These are phyloP conservation scores for Aspergillus fijiensis DNA, from an alignment of 2,329 filamentous ascomycete genomes.

Conservation along the genomic window DNA sequence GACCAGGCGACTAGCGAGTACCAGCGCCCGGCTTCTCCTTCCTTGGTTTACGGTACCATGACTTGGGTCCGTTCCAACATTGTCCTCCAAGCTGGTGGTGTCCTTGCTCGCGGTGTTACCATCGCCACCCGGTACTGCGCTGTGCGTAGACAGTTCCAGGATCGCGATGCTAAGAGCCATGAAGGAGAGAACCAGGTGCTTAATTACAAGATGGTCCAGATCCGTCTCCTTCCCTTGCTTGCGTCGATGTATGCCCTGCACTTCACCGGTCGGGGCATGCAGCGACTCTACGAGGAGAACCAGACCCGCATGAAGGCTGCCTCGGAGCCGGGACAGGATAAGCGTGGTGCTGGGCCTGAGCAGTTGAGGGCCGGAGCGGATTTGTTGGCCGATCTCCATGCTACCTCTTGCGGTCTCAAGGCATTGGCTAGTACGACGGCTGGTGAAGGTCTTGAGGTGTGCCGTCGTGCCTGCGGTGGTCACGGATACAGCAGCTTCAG, in stretches of 20 bases:
- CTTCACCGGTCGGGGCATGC: slow-evolving; percentile 76
- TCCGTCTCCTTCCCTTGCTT: slow-evolving; percentile 68
- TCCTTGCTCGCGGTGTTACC: slow-evolving; percentile 72
- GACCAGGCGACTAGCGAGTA: slow-evolving; percentile 69
- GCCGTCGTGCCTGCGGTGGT: slow-evolving; percentile 72
- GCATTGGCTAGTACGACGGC: slow-evolving; percentile 70
- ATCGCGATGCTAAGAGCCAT: slow-evolving; percentile 63
- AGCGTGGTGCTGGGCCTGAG: slow-evolving; percentile 64
- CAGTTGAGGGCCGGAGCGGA: slow-evolving; percentile 66
- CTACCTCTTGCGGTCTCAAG: slow-evolving; percentile 74
- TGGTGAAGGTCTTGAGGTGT: slow-evolving; percentile 72
- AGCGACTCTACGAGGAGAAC: slow-evolving; percentile 69
- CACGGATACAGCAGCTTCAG: slow-evolving; percentile 74
- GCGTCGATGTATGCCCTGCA: slow-evolving; percentile 75
- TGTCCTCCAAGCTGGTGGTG: slow-evolving; percentile 69
- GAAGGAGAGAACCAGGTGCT: slow-evolving; percentile 71
- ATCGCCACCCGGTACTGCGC: slow-evolving; percentile 74
- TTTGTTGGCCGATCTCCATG: slow-evolving; percentile 70
- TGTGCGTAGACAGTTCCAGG: slow-evolving; percentile 75
- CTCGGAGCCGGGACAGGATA: slow-evolving; percentile 45
- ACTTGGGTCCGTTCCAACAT: slow-evolving; percentile 74
- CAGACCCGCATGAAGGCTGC: slow-evolving; percentile 63
- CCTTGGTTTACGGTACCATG: slow-evolving; percentile 71
- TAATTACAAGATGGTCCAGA: slow-evolving; percentile 79
- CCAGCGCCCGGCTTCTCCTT: slow-evolving; percentile 63